Conservation (phyloP, 306 rosid genomes). For the Sicyos baderoa region DNA sequence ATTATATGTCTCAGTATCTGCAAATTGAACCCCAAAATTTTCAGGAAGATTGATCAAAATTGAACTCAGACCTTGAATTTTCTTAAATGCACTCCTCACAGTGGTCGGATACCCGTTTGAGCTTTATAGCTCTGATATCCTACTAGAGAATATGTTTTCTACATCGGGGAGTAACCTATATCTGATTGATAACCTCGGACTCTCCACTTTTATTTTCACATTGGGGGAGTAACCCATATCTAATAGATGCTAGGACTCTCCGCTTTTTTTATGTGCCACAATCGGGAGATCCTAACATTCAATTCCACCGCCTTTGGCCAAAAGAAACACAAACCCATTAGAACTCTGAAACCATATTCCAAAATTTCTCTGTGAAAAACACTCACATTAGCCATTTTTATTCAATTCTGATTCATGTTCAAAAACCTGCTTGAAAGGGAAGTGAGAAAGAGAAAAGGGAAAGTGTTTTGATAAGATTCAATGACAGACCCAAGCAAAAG, state of each 20-base stretch:
- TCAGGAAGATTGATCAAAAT: background rate
- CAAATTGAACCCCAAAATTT: background rate
- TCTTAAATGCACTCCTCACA: conserved; percentile 53
- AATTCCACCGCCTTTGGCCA: too few species aligned
- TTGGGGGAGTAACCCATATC: too few species aligned
- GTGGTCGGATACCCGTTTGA: conserved; percentile 81
- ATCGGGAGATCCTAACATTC: too few species aligned
- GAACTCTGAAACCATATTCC: background rate
- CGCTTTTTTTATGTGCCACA: too few species aligned
- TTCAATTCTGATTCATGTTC: background rate
- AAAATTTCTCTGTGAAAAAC: background rate
- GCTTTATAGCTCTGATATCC: too few species aligned
- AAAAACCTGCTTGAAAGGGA: background rate
- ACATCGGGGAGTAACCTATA: too few species aligned
- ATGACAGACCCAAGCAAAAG: background rate
- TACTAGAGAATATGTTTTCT: too few species aligned
- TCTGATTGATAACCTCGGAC: too few species aligned
- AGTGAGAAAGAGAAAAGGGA: background rate
- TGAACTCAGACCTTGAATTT: background rate
- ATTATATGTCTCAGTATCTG: conserved; percentile 74
- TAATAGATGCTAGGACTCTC: too few species aligned
- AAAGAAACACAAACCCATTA: conserved; percentile 27
- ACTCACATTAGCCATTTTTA: conserved; percentile 6
- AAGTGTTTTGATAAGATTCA: background rate
- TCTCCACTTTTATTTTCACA: too few species aligned